Conservation (phyloP, 2,329 filamentous ascomycete genomes). For the Neofusicoccum umdonicola region DNA sequence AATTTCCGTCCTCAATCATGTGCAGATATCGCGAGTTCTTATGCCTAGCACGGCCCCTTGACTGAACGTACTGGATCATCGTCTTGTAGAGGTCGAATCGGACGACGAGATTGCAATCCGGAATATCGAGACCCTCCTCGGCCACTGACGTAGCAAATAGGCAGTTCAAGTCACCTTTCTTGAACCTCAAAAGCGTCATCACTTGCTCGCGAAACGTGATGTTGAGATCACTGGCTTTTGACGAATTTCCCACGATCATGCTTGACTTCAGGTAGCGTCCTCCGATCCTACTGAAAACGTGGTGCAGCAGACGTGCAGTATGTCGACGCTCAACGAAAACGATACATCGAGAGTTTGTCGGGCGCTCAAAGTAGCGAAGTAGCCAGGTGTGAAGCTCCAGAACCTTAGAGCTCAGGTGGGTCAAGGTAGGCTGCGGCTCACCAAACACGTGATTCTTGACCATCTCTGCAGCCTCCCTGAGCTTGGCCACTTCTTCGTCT, state of each 20-base stretch:
- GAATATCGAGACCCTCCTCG: conserved; percentile 66
- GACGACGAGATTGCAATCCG: conserved; percentile 64
- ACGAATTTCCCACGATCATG: conserved; percentile 62
- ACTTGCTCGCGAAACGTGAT: conserved; percentile 74
- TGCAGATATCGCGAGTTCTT: conserved; percentile 75
- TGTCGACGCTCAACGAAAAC: conserved; percentile 80
- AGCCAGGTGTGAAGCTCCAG: conserved; percentile 61
- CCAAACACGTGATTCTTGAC: conserved; percentile 55
- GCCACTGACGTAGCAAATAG: conserved; percentile 64
- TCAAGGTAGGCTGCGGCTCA: conserved; percentile 34
- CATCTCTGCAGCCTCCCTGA: conserved; percentile 59
- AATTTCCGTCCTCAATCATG: conserved; percentile 74
- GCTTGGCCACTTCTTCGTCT: conserved; percentile 53
- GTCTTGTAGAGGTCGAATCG: conserved; percentile 86
- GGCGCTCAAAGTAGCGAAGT: conserved; percentile 58
- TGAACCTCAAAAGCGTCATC: conserved; percentile 64
- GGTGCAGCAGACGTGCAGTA: conserved; percentile 70
- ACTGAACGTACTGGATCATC: conserved; percentile 94
- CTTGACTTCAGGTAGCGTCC: conserved; percentile 60
- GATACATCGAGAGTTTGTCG: conserved; percentile 68
- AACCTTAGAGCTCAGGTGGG: conserved; percentile 71
- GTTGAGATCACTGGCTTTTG: conserved; percentile 55
- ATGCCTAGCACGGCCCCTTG: conserved; percentile 80
- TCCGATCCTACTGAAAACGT: conserved; percentile 62
- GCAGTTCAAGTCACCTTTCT: conserved; percentile 58